These are phyloP conservation scores for Colletotrichum plurivorum DNA, from an alignment of 2,329 filamentous ascomycete species.

Conservation along the genomic window DNA sequence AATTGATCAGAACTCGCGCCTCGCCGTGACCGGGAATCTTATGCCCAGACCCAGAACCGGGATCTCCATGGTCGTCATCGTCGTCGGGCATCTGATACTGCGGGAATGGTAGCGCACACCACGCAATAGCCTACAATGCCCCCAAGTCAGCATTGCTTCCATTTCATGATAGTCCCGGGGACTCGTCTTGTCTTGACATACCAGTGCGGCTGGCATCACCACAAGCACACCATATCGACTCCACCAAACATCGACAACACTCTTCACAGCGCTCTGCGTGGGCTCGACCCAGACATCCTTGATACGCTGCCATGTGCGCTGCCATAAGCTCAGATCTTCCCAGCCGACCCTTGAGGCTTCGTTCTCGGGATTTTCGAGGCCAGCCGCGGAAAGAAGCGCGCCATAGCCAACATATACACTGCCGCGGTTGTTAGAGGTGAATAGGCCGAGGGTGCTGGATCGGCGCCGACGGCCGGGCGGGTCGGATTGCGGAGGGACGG, in stretches of 20 bases:
- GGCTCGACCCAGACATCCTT: constrained; percentile 74
- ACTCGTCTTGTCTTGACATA: constrained; percentile 51
- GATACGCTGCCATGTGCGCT: constrained; percentile 52
- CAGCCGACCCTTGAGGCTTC: constrained; percentile 50
- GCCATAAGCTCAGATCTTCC: constrained; percentile 52
- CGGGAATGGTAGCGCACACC: constrained; percentile 77
- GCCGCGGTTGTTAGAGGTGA: constrained; percentile 53
- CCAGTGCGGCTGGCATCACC: constrained; percentile 72
- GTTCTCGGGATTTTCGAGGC: constrained; percentile 50
- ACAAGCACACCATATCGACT: constrained; percentile 73
- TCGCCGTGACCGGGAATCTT: constrained; percentile 73
- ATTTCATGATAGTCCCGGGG: background rate
- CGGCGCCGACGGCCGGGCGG: constrained; percentile 45
- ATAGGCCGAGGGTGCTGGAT: constrained; percentile 50
- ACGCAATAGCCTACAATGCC: constrained; percentile 66
- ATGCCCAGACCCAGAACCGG: constrained; percentile 48
- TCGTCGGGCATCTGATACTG: constrained; percentile 69
- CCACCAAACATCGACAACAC: constrained; percentile 75
- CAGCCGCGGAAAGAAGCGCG: constrained; percentile 60
- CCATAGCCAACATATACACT: constrained; percentile 72
- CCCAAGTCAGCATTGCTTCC: constrained; percentile 35
- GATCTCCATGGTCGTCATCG: constrained; percentile 50
- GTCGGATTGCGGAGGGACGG: constrained; percentile 64
- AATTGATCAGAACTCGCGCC: constrained; percentile 75
- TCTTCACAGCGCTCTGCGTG: constrained; percentile 69